Percentiles rank a stretch among this genome's conserved stretches.
Evolutionary conservation across 768 basidiomycete species (phyloP).

Genomic region (Rhodotorula kratochvilovae): DNA sequence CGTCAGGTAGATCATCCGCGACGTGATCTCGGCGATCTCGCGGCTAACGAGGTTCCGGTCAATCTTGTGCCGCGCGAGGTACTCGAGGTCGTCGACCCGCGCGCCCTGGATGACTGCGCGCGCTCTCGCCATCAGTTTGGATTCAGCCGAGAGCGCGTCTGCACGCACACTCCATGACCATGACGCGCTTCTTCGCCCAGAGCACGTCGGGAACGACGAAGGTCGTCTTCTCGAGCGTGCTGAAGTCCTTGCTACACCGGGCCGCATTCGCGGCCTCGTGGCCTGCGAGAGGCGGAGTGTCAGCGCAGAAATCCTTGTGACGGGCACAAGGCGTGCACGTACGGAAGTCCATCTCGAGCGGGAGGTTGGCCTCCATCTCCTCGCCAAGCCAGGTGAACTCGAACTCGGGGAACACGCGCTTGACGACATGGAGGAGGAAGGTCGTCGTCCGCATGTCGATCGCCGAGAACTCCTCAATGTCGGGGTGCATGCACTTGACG

Average conservation of each 20-base stretch:
- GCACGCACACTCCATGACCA: slow-evolving; percentile 84
- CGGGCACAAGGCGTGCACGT: background rate
- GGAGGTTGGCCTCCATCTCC: slow-evolving; percentile 86
- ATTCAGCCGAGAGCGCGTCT: too few species aligned
- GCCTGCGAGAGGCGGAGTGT: too few species aligned
- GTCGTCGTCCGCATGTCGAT: slow-evolving; percentile 58
- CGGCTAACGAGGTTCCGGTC: slow-evolving; percentile 90
- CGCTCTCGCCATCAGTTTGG: too few species aligned
- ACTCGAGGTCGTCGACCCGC: slow-evolving; percentile 79
- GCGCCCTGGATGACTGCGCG: slow-evolving; percentile 58
- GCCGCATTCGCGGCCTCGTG: slow-evolving; percentile 82
- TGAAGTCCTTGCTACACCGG: slow-evolving; percentile 67
- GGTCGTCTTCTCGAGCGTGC: slow-evolving; percentile 61
- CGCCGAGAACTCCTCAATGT: slow-evolving; percentile 68
- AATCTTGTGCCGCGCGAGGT: slow-evolving; percentile 72
- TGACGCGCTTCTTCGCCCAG: slow-evolving; percentile 70
- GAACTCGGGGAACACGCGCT: slow-evolving; percentile 89
- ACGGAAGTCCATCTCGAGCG: slow-evolving; percentile 88
- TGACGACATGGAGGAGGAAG: slow-evolving; percentile 69
- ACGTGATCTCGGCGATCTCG: slow-evolving; percentile 85
- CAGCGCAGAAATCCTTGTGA: too few species aligned
- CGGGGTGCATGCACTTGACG: slow-evolving; percentile 83
- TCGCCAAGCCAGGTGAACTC: slow-evolving; percentile 66
- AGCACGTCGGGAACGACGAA: slow-evolving; percentile 79
- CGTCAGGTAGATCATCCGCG: slow-evolving; percentile 90